These are phyloP conservation scores for Cladosporium velox DNA, from an alignment of 2,329 filamentous ascomycete species.

Conservation along the genomic window DNA sequence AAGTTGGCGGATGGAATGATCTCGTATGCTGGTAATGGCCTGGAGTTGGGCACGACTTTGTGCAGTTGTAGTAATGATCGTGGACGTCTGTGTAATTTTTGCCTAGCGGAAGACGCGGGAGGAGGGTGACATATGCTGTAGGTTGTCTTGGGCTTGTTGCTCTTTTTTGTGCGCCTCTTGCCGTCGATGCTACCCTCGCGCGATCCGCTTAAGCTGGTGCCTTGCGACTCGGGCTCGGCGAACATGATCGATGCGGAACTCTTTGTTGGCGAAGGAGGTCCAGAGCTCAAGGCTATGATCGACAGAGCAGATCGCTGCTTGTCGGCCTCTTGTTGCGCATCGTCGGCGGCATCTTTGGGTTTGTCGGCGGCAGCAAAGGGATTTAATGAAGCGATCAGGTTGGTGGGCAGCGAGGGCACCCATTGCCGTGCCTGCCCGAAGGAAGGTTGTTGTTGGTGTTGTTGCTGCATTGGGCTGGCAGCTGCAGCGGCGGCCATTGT, in stretches of 20 bases:
- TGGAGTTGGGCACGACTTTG: constrained; percentile 59
- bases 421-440: constrained; percentile 30
- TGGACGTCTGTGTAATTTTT: constrained; percentile 68
- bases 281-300: constrained; percentile 1
- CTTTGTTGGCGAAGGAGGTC: constrained; percentile 30
- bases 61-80: constrained; percentile 73
- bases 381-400: constrained; percentile 33
- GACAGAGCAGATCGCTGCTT: background rate
- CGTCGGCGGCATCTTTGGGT: constrained; percentile 3
- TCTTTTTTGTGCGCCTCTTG: constrained; percentile 30
- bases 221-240: constrained; percentile 37
- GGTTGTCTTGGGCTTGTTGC: constrained; percentile 57
- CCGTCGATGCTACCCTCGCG: constrained; percentile 37
- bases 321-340: background rate
- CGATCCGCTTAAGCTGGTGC: constrained; percentile 34
- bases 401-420: constrained; percentile 34
- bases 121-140: constrained; percentile 70
- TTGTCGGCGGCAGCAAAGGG: constrained; percentile 29
- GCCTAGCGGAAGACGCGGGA: constrained; percentile 55
- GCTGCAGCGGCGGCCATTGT: constrained; percentile 25
- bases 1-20: constrained; percentile 64
- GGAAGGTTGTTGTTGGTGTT: constrained; percentile 21
- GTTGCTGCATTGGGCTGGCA: constrained; percentile 16
- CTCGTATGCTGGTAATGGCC: constrained; percentile 70
- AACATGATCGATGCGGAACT: constrained; percentile 36